Evolutionary conservation across 352 stramenopile species (phyloP), one percentile per base, ranked within the genome.

Genomic region (Nothophytophthora sp.): DNA sequence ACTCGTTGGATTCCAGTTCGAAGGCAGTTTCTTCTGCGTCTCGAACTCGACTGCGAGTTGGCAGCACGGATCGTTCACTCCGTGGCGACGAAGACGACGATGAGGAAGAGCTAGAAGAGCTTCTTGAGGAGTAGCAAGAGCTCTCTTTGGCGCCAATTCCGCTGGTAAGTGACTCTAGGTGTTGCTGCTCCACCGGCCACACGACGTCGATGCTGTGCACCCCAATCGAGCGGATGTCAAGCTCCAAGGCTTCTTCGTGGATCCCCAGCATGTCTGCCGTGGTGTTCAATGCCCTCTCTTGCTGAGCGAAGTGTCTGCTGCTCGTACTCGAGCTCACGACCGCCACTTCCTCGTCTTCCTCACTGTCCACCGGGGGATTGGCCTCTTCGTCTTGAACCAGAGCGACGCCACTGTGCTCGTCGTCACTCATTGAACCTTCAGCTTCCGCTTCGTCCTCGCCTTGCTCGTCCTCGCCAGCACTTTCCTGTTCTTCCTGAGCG

Each of bases 171-270:
- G n/a, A n/a, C 12, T 51, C 22, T 18, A 7, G 25, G 10, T 50
- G 28, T 4, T 58, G 27, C 8, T 56, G 46, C 4, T 47, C 9
- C 12, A 62, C 12, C 19, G 66, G 66, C 73, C 73, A 86, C 8
- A 67, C 47, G 0, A 73, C 64, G 1, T 60, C 58, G 33, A 90
- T 85, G 10, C 52, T 73, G 32, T 86, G 62, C 8, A 83, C 69
- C 11, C 78, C 78, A 35, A 90, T 82, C 0, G 64, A 72, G 11
- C 60, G 59, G n/a, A 76, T 59, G 52, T 89, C 76, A 25, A 78
- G 29, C 20, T 70, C 55, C 10, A 40, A 22, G 1, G 33, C 34
- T 13, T 63, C 59, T 32, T 55, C 50, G 7, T 57, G 38, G 5
- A 53, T 19, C 9, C 7, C 24, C 11, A 27, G 9, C 27, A 28